Conservation (phyloP, 2,329 filamentous ascomycete genomes). For the Zymoseptoria pseudotritici region DNA sequence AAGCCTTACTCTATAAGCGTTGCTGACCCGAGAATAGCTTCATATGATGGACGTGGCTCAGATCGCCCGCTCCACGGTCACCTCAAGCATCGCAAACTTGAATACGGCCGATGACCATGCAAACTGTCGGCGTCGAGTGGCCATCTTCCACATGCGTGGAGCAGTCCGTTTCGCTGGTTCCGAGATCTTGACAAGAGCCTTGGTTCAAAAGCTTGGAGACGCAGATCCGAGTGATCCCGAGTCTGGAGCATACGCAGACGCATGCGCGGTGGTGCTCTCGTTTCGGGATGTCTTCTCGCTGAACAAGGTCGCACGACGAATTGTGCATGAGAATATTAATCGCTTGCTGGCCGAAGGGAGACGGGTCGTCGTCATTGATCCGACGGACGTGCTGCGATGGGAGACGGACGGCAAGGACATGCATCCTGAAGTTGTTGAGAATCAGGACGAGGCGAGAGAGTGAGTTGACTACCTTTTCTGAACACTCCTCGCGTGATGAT, state of each 20-base stretch:
- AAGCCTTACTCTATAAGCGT: background rate
- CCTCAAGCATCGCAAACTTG: slow-evolving; percentile 12
- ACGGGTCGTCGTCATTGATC: slow-evolving; percentile 17
- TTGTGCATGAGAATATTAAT: slow-evolving; percentile 16
- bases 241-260: slow-evolving; percentile 16
- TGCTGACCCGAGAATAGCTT: background rate
- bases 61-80: slow-evolving; percentile 18
- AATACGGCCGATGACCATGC: slow-evolving; percentile 6
- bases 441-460: slow-evolving; percentile 14
- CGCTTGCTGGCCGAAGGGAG: slow-evolving; percentile 11
- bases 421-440: slow-evolving; percentile 14
- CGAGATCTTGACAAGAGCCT: slow-evolving; percentile 16
- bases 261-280: slow-evolving; percentile 19
- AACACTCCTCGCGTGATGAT: background rate
- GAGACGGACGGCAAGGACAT: slow-evolving; percentile 9
- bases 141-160: slow-evolving; percentile 19
- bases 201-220: slow-evolving; percentile 13
- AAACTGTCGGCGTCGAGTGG: slow-evolving; percentile 7
- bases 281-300: slow-evolving; percentile 20
- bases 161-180: slow-evolving; percentile 18
- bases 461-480: background rate
- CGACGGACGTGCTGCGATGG: slow-evolving; percentile 14
- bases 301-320: slow-evolving; percentile 16
- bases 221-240: slow-evolving; percentile 11
- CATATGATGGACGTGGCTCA: slow-evolving; percentile 22